A percentile compares a stretch with the other conserved stretches of the same genome.
Conservation (phyloP, 208 protist species). For the Acanthamoeba lenticulata region DNA sequence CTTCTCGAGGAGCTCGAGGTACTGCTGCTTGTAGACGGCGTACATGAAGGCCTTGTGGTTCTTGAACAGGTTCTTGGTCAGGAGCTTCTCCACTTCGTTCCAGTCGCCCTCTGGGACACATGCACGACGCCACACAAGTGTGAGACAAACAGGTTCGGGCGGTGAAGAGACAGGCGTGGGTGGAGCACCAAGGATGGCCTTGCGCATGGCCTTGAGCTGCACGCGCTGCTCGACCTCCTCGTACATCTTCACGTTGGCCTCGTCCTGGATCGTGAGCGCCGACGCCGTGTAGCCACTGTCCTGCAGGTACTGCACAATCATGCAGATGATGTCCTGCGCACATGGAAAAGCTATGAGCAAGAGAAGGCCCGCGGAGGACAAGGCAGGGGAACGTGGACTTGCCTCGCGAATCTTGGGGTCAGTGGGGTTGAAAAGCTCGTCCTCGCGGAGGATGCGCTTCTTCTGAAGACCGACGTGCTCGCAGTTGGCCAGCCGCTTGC, state of each 20-base stretch:
- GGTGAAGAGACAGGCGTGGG: neutral
- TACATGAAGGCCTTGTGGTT: slow-evolving; percentile 83
- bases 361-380: neutral
- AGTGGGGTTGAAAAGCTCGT: slow-evolving; percentile 9
- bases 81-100: slow-evolving; percentile 82
- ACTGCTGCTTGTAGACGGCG: slow-evolving; percentile 85
- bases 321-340: slow-evolving; percentile 81
- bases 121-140: neutral
- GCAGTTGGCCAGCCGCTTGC: slow-evolving; percentile 21
- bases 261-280: slow-evolving; percentile 83
- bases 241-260: slow-evolving; percentile 82
- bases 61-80: slow-evolving; percentile 76
- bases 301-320: slow-evolving; percentile 86
- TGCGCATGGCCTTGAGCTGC: slow-evolving; percentile 76
- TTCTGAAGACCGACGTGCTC: slow-evolving; percentile 33
- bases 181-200: slow-evolving; percentile 72
- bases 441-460: slow-evolving; percentile 31
- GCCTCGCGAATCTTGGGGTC: slow-evolving; percentile 36
- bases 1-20: slow-evolving; percentile 85
- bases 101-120: slow-evolving; percentile 79
- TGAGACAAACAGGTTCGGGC: neutral
- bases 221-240: slow-evolving; percentile 66
- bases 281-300: slow-evolving; percentile 83
- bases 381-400: neutral
- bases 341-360: neutral